phyloP scores from a whole-genome alignment of 2,329 filamentous ascomycete genomes.

The Epichloe elymi region DNA sequence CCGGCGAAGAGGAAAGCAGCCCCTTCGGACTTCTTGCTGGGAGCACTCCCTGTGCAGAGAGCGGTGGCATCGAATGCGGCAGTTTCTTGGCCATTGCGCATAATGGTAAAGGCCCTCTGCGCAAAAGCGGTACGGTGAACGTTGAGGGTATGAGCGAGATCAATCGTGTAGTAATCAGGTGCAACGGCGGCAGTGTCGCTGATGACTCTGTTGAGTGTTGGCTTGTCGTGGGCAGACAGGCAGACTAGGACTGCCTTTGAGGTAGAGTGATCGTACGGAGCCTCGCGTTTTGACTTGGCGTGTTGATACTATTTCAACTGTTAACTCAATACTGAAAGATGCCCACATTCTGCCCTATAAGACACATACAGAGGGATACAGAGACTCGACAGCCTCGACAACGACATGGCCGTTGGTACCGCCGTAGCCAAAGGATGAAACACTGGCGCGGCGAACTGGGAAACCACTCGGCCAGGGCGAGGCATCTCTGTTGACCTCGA shows the following conservation, averaged over 20 bases:
- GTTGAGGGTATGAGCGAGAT: conserved; percentile 1
- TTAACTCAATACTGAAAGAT: too few species aligned
- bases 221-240: conserved; percentile 3
- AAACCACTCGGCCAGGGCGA: neutral
- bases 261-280: too few species aligned
- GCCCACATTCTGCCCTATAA: too few species aligned
- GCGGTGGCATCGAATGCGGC: neutral
- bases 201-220: neutral
- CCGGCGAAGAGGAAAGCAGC: conserved; percentile 16
- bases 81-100: neutral
- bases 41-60: too few species aligned
- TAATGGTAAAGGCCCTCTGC: neutral
- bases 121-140: neutral
- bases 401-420: conserved; percentile 6
- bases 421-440: conserved; percentile 4
- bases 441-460: neutral
- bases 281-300: too few species aligned
- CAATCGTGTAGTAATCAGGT: neutral
- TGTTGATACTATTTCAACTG: too few species aligned
- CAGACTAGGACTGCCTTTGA: too few species aligned
- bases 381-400: conserved; percentile 1
- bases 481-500: neutral
- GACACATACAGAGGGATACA: too few species aligned
- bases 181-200: conserved; percentile 1
- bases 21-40: neutral